phyloP scores from a whole-genome alignment of 305 asterid genomes.

The Fraxinus ornus region DNA sequence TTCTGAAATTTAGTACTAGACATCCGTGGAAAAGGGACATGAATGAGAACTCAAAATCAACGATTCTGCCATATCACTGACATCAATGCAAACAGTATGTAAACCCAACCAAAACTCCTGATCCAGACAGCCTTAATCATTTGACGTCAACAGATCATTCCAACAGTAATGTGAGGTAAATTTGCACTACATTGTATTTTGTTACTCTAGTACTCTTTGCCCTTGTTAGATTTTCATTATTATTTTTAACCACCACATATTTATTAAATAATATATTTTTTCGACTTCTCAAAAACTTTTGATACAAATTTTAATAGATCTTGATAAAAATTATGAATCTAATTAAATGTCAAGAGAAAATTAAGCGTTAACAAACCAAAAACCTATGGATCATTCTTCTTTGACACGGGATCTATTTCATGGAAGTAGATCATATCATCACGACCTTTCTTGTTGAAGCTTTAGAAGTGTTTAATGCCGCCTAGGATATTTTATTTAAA shows the following conservation, averaged over 20 bases:
- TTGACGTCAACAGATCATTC: neutral
- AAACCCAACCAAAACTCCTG: neutral
- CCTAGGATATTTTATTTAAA: neutral
- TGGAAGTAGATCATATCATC: neutral
- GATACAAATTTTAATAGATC: no score
- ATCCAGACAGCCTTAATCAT: neutral
- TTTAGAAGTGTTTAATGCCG: neutral
- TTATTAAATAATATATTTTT: no score
- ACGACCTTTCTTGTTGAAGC: neutral
- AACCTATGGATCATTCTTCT: neutral
- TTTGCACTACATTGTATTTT: neutral
- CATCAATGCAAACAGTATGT: neutral
- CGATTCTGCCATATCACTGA: slow-evolving; percentile 9
- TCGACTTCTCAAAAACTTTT: neutral
- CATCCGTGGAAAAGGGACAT: neutral
- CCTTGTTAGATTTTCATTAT: no score
- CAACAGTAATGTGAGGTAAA: neutral
- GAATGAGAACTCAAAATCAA: slow-evolving; percentile 5
- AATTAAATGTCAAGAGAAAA: no score
- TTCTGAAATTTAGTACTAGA: neutral
- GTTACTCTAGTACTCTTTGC: no score
- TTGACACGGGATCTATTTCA: neutral
- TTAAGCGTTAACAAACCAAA: no score
- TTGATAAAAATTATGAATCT: no score
- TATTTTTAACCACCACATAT: no score